phyloP scores from a whole-genome alignment of 768 basidiomycete species.

The Calocybe indica region DNA sequence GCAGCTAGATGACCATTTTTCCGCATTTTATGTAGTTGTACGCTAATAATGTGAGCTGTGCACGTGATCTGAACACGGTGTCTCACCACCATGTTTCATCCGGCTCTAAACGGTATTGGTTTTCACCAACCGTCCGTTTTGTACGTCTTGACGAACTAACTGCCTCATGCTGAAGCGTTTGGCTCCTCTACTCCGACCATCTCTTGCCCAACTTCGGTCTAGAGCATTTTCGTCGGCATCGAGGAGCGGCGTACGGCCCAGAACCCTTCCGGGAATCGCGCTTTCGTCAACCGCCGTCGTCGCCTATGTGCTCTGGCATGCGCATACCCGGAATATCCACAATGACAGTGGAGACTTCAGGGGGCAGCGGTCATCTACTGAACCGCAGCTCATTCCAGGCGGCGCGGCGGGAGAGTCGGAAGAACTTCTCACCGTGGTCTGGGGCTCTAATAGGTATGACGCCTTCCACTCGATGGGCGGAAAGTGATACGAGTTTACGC shows the following conservation, averaged over 20 bases:
- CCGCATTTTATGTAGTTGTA: not conserved
- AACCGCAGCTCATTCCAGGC: slow-evolving; percentile 2
- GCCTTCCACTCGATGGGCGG: not conserved
- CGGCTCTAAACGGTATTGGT: no score
- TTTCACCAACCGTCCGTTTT: no score
- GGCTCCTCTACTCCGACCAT: slow-evolving; percentile 14
- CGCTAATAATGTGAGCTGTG: no score
- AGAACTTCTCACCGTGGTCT: slow-evolving; percentile 46
- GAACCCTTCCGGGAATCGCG: slow-evolving; percentile 12
- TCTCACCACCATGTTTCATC: no score
- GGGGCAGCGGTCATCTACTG: not conserved
- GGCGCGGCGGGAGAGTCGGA: slow-evolving; percentile 18
- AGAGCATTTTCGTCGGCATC: slow-evolving; percentile 15
- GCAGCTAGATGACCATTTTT: slow-evolving; percentile 2
- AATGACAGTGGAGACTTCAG: slow-evolving; percentile 15
- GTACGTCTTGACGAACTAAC: no score
- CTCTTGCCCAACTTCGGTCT: slow-evolving; percentile 18
- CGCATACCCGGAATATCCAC: slow-evolving; percentile 21
- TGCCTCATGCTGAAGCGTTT: slow-evolving; percentile 23
- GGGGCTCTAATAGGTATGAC: slow-evolving; percentile 72
- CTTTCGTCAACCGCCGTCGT: slow-evolving; percentile 24
- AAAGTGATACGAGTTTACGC: not conserved
- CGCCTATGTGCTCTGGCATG: slow-evolving; percentile 34
- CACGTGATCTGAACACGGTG: no score
- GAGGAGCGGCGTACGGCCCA: slow-evolving; percentile 7